Evolutionary conservation across 306 rosid genomes (phyloP).

Genomic region (Trichosanthes truncata): DNA sequence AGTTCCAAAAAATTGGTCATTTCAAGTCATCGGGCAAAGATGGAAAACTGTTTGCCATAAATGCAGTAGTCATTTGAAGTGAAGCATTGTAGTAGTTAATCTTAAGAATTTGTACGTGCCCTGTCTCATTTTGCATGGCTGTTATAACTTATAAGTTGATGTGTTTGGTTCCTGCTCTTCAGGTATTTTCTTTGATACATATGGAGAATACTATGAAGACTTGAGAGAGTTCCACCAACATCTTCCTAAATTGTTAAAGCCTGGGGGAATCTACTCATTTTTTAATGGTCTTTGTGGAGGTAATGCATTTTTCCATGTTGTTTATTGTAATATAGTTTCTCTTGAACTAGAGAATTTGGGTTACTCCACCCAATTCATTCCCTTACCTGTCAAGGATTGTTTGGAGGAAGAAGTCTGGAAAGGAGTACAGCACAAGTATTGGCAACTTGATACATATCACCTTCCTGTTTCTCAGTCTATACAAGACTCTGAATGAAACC

Average conservation of each 20-base stretch:
- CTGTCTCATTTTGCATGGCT: background rate
- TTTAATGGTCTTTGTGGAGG: conserved; percentile 93
- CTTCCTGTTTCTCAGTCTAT: conserved; percentile 81
- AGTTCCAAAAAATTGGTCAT: background rate
- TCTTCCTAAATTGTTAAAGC: conserved; percentile 71
- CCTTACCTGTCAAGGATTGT: conserved; percentile 88
- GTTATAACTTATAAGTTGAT: background rate
- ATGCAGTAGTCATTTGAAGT: background rate
- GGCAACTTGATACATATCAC: conserved; percentile 93
- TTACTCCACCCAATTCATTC: conserved; percentile 76
- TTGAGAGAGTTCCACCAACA: conserved; percentile 84
- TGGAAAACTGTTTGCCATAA: background rate
- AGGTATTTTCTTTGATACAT: conserved; percentile 95
- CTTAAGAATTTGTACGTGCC: background rate
- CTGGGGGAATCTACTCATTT: conserved; percentile 77
- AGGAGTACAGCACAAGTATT: conserved; percentile 89
- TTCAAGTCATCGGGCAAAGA: background rate
- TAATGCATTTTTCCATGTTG: conserved; percentile 92
- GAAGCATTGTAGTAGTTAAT: background rate
- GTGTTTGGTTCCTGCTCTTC: conserved; percentile 12
- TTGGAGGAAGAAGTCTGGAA: conserved; percentile 79
- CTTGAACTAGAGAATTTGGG: conserved; percentile 86
- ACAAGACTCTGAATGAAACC: conserved; percentile 38
- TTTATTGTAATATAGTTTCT: conserved; percentile 76
- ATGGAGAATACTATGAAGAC: conserved; percentile 90